A percentile compares a stretch with the other conserved stretches of the same genome.
Conservation (phyloP, 23 red algal genomes). For the Gracilaria vermiculophylla region DNA sequence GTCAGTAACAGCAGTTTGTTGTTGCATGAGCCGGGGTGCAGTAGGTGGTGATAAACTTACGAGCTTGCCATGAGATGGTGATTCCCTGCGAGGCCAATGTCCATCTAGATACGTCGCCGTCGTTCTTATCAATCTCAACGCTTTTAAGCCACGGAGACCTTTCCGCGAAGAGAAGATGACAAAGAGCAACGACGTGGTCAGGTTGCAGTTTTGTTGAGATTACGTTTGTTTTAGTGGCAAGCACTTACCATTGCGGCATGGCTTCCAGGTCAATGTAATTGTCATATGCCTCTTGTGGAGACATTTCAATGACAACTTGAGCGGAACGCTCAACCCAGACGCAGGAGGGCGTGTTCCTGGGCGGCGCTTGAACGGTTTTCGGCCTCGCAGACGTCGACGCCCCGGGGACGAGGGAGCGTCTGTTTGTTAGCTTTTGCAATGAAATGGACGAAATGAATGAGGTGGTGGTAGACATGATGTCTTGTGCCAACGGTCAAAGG, state of each 20-base stretch:
- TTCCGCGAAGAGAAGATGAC: background rate
- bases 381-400: background rate
- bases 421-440: background rate
- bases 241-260: conserved; percentile 40
- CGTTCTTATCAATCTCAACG: conserved; percentile 56
- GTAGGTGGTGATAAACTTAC: conserved; percentile 1
- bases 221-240: too few species aligned
- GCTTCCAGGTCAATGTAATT: conserved; percentile 54
- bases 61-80: conserved; percentile 57
- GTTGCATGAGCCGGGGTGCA: background rate
- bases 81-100: conserved; percentile 61
- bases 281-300: conserved; percentile 18
- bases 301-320: conserved; percentile 12
- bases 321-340: conserved; percentile 56
- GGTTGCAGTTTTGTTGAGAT: too few species aligned
- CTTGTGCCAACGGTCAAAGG: too few species aligned
- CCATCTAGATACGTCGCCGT: conserved; percentile 58
- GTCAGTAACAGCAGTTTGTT: background rate
- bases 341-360: background rate
- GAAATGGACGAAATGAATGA: background rate
- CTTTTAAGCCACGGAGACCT: conserved; percentile 66
- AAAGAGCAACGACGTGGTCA: too few species aligned
- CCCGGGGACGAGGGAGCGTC: background rate
- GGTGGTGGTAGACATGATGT: background rate
- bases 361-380: background rate